Evolutionary conservation across 2,329 filamentous ascomycete species (phyloP).

Genomic region (Calonectria multiphialidica): DNA sequence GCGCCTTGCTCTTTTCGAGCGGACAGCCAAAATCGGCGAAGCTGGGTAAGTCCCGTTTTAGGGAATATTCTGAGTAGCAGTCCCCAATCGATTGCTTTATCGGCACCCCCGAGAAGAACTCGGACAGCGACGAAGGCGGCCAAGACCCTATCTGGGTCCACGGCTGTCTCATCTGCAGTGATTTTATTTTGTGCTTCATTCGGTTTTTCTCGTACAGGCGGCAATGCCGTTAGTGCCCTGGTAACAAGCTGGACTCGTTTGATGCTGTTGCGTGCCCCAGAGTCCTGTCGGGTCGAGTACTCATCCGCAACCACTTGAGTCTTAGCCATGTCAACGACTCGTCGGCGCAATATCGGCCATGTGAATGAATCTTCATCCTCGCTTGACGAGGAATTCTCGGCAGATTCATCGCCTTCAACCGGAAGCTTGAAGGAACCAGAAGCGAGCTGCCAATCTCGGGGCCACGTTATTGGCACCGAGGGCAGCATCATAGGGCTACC

Average conservation of each 20-base stretch:
- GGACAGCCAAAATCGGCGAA: conserved; percentile 68
- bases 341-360: conserved; percentile 28
- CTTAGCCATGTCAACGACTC: neutral
- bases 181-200: conserved; percentile 6
- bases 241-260: conserved; percentile 48
- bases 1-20: conserved; percentile 63
- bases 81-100: conserved; percentile 72
- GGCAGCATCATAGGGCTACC: conserved; percentile 6
- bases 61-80: conserved; percentile 69
- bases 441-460: conserved; percentile 41
- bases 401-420: conserved; percentile 19
- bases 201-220: conserved; percentile 9
- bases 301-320: neutral
- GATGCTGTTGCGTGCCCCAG: conserved; percentile 17
- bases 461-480: conserved; percentile 38
- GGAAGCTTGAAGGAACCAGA: conserved; percentile 27
- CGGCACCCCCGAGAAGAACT: conserved; percentile 70
- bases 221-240: conserved; percentile 45
- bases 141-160: conserved; percentile 54
- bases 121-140: conserved; percentile 70
- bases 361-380: conserved; percentile 32
- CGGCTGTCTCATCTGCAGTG: conserved; percentile 24
- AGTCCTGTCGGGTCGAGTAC: conserved; percentile 14
- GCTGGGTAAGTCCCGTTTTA: conserved; percentile 60
- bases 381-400: conserved; percentile 27